Evolutionary conservation across 2,329 filamentous ascomycete genomes (phyloP), one percentile per base, ranked within the genome.

Genomic region (Pyrenophora tritici-repentis): DNA sequence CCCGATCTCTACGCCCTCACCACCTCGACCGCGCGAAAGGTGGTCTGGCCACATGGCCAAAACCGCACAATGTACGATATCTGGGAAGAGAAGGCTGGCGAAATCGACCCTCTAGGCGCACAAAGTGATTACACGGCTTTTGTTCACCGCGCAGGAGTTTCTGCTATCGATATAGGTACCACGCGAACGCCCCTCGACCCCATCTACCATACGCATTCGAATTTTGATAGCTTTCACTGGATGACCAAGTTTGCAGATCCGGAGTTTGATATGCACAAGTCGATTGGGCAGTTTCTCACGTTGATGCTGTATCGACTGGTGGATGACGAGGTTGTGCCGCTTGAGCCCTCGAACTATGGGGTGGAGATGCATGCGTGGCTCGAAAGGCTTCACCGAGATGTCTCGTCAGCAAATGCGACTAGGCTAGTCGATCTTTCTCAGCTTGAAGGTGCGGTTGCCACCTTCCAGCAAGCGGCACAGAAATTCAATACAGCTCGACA

Each of bases 211-310:
- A 79, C 79, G 59, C 76, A 80, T 58, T 75, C 72, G 22, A 70
- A 68, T 56, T 79, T 79, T 63, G 65, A 80, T 55, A 65, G 69
- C 31, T 80, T 77, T 52, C 73, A 77, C 51, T 82, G 80, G 79
- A 81, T 82, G 79, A 56, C 63, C 0, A 76, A 69, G 0, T 81
- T 74, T 51, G 80, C 76, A 6, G 80, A 82, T 57, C 78, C 78
- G 0, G 78, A 75, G 2, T 82, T 80, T 59, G 63, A 72, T 32
- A 73, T 75, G 7, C 79, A 82, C 54, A 72, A 73, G 3, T 76
- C 75, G 2, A 78, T 82, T 55, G 78, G 77, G 2, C 76, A 80
- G 50, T 77, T 73, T 46, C 56, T 78, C 5, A 64, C 73, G 0
- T 65, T 79, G 13, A 66, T 79, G 16, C 62, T 73, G 4, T 77